Percentiles rank a stretch among this genome's conserved stretches.
Evolutionary conservation across 768 basidiomycete genomes (phyloP).

Genomic region (Mycena polygramma): DNA sequence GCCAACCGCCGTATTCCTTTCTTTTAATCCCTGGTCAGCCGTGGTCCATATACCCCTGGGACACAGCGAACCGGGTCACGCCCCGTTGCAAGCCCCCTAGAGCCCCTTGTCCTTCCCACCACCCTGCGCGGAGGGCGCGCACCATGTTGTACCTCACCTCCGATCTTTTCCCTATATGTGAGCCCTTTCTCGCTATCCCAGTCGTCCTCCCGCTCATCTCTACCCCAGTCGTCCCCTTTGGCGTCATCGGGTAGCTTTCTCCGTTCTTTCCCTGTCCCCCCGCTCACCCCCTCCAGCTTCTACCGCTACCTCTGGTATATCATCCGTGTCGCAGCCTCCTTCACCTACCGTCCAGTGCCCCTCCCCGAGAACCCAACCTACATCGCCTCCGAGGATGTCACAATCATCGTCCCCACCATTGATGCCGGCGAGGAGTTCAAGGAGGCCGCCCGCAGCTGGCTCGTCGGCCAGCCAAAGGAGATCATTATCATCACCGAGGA

Average conservation of each 20-base stretch:
- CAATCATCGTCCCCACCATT: constrained; percentile 96
- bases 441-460: constrained; percentile 93
- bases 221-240: constrained; percentile 85
- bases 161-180: constrained; percentile 92
- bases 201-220: constrained; percentile 37
- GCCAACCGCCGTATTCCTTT: too few relatives aligned
- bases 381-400: constrained; percentile 91
- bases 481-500: constrained; percentile 83
- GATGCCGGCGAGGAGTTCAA: constrained; percentile 97
- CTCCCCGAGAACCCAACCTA: constrained; percentile 93
- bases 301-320: constrained; percentile 95
- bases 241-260: constrained; percentile 78
- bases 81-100: too few relatives aligned
- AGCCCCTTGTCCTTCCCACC: constrained; percentile 12
- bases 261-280: not conserved
- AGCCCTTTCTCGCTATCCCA: constrained; percentile 49
- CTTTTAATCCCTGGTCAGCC: too few relatives aligned
- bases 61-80: too few relatives aligned
- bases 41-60: too few relatives aligned
- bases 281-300: constrained; percentile 64
- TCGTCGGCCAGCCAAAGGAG: constrained; percentile 91
- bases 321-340: constrained; percentile 84
- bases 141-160: constrained; percentile 90
- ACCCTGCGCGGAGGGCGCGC: constrained; percentile 26
- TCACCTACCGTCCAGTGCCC: constrained; percentile 89